Base-by-base conservation (phyloP, 2,329 filamentous ascomycete genomes). In the Phyllosticta paracitricarpa region DNA sequence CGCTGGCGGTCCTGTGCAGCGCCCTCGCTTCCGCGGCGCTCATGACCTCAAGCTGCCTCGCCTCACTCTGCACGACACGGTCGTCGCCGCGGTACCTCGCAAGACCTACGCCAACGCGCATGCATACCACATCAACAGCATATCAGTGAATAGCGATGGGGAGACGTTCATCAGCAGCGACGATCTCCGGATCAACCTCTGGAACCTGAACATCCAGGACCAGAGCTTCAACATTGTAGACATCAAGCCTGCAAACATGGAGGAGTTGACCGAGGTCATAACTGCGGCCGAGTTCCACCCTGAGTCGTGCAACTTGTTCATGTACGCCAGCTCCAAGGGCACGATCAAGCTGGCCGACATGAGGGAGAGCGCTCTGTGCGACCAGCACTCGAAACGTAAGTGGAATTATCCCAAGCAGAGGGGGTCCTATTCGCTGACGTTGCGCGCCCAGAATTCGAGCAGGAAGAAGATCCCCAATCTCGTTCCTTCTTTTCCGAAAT, bases 161-260 rank as follows among this genome's bases (percentile, higher is more conserved):
- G 94, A 99, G 80, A 99, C 94, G 0, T 99, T 97, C 77, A 97
- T 99, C 78, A 97, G 92, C 79, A 97, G 92, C 73, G 94, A 99
- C 73, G 94, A 99, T 73, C 80, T 99, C 65, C 88, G 94, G 65
- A 96, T 99, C 81, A 99, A 99, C 76, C 81, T 99, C 61, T 99
- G 94, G 94, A 97, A 99, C 74, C 81, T 97, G 68, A 97, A 97
- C 77, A 99, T 99, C 65, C 94, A 99, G 75, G 93, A 97, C 69
- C 93, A 97, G 78, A 97, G 94, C 79, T 99, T 99, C 84, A 99
- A 99, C 78, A 99, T 99, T 73, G 94, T 99, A 64, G 94, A 99
- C 75, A 99, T 99, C 81, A 99, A 99, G 77, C 94, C 94, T 8
- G 94, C 94, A 51, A 99, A 99, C 75, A 99, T 99, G 94, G 94